Evolutionary conservation across 352 stramenopile species (phyloP).

Genomic region (Elongisporangium senticosum): DNA sequence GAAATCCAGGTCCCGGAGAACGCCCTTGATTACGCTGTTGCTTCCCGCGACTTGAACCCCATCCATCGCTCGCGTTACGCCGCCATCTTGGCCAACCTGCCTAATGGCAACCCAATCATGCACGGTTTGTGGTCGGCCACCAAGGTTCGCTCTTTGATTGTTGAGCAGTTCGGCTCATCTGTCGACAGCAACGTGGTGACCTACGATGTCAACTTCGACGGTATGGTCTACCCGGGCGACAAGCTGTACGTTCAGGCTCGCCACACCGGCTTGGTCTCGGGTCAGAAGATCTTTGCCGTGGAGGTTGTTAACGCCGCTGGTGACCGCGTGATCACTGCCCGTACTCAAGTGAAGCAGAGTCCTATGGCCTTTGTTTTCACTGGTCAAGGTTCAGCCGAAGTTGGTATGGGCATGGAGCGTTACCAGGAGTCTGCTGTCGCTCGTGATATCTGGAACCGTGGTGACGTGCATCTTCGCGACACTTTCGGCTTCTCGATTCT

Average conservation of each 20-base stretch:
- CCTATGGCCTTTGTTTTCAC: conserved; percentile 84
- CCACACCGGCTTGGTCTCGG: conserved; percentile 57
- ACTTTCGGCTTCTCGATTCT: conserved; percentile 88
- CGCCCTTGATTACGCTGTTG: conserved; percentile 66
- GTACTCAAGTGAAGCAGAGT: conserved; percentile 60
- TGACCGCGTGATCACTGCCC: conserved; percentile 71
- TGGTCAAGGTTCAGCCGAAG: conserved; percentile 73
- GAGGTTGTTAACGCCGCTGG: conserved; percentile 67
- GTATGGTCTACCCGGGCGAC: conserved; percentile 85
- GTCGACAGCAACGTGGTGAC: conserved; percentile 65
- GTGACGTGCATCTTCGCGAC: conserved; percentile 57
- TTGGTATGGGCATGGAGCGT: conserved; percentile 88
- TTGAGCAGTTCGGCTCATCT: conserved; percentile 36
- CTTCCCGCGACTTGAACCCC: conserved; percentile 82
- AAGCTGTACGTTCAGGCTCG: conserved; percentile 73
- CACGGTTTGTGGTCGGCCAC: conserved; percentile 85
- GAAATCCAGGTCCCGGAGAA: conserved; percentile 58
- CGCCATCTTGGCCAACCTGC: conserved; percentile 68
- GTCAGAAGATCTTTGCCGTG: conserved; percentile 64
- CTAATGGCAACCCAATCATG: conserved; percentile 76
- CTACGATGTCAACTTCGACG: conserved; percentile 80
- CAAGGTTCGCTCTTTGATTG: conserved; percentile 72
- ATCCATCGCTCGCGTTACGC: conserved; percentile 80
- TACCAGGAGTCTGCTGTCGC: conserved; percentile 67
- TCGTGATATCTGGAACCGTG: conserved; percentile 77